A percentile compares a stretch with the other conserved stretches of the same genome.
Conservation (phyloP, 148 eudicot genomes). For the Vaccinium macrocarpon region DNA sequence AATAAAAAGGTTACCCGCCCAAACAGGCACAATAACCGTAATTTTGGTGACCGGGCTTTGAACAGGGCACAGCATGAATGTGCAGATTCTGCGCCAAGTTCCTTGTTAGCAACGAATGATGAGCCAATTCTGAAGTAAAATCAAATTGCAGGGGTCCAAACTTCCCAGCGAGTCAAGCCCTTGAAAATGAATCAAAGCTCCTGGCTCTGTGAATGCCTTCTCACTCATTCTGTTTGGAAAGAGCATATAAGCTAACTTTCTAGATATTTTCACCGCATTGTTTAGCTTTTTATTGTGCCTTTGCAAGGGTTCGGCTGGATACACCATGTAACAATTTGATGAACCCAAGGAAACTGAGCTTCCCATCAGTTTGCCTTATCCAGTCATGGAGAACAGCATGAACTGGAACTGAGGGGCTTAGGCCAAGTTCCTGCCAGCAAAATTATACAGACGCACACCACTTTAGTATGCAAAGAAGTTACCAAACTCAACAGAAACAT, state of each 20-base stretch:
- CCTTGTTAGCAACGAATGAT: background rate
- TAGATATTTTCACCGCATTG: background rate
- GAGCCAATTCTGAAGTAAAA: background rate
- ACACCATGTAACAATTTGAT: conserved; percentile 50
- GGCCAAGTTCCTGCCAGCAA: conserved; percentile 52
- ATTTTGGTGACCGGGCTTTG: background rate
- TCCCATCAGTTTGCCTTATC: conserved; percentile 62
- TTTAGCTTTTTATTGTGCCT: conserved; percentile 23
- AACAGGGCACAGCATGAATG: background rate
- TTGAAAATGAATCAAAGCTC: conserved; percentile 2
- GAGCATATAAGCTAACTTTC: background rate
- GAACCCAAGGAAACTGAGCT: conserved; percentile 57
- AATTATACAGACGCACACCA: background rate
- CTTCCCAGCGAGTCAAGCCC: background rate
- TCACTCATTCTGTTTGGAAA: background rate
- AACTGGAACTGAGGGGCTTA: conserved; percentile 51
- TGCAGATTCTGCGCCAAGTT: background rate
- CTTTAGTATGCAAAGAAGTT: background rate
- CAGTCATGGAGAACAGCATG: conserved; percentile 58
- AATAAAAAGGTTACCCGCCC: background rate
- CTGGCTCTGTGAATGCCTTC: background rate
- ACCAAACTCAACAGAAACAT: background rate
- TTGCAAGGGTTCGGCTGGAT: conserved; percentile 33
- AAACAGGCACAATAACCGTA: background rate
- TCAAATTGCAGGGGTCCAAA: background rate